phyloP scores from a whole-genome alignment of 2,329 filamentous ascomycete species.

The Thelonectria blattea region DNA sequence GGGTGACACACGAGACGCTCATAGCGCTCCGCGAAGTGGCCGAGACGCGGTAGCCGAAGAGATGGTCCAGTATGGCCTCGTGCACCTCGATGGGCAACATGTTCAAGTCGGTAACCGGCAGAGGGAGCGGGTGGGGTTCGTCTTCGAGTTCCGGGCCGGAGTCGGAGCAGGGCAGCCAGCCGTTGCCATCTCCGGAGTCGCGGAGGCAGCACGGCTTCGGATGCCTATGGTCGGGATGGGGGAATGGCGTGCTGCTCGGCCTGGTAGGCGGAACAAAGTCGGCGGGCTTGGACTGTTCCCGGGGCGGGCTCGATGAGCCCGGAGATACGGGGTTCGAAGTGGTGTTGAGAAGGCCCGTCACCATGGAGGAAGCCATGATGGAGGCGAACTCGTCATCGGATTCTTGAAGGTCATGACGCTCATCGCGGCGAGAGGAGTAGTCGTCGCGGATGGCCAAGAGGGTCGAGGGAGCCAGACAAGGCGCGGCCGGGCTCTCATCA shows the following conservation, averaged over 20 bases:
- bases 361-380: constrained; percentile 47
- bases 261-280: constrained; percentile 48
- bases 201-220: constrained; percentile 38
- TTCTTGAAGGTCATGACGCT: constrained; percentile 25
- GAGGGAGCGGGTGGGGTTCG: constrained; percentile 25
- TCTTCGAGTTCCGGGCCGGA: constrained; percentile 27
- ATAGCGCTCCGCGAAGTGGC: constrained; percentile 62
- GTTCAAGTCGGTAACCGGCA: constrained; percentile 47
- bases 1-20: constrained; percentile 58
- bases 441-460: constrained; percentile 34
- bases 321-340: constrained; percentile 62
- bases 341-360: constrained; percentile 45
- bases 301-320: constrained; percentile 58
- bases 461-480: constrained; percentile 28
- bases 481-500: constrained; percentile 8
- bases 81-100: constrained; percentile 73
- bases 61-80: constrained; percentile 72
- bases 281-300: constrained; percentile 52
- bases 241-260: constrained; percentile 66
- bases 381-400: constrained; percentile 44
- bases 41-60: constrained; percentile 72
- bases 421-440: constrained; percentile 28
- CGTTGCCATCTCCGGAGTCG: constrained; percentile 32
- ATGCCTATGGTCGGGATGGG: constrained; percentile 57
- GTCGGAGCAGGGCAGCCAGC: constrained; percentile 24